Conservation (phyloP, 805 yeast genomes). For the Zygotorulaspora florentina region DNA sequence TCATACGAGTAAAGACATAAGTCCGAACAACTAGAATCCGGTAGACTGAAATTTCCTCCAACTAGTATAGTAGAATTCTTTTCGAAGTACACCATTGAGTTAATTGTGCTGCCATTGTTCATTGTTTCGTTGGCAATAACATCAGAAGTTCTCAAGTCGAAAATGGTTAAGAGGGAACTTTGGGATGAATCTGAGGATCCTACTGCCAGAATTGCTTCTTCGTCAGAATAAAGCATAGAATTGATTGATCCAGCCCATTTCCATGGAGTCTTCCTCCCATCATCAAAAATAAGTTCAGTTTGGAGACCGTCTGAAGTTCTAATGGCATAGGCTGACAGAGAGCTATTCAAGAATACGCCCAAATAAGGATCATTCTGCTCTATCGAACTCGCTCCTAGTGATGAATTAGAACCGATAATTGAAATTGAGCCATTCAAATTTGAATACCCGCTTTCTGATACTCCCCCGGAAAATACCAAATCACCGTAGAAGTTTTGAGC, state of each 20-base stretch:
- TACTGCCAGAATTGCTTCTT: conserved; percentile 23
- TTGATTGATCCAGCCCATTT: conserved; percentile 22
- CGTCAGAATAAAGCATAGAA: conserved; percentile 25
- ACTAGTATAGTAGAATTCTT: conserved; percentile 44
- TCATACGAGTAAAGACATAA: conserved; percentile 63
- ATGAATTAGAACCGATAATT: conserved; percentile 17
- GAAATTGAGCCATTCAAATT: conserved; percentile 20
- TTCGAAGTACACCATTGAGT: conserved; percentile 41
- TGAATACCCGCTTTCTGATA: conserved; percentile 15
- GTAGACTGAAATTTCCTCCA: conserved; percentile 70
- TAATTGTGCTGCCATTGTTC: conserved; percentile 38
- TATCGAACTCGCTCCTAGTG: neutral
- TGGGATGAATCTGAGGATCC: conserved; percentile 15
- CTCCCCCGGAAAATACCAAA: conserved; percentile 34
- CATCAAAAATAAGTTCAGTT: conserved; percentile 8
- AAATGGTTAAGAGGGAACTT: conserved; percentile 18
- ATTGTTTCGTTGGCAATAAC: conserved; percentile 37
- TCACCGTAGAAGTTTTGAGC: conserved; percentile 32
- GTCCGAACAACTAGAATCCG: conserved; percentile 52
- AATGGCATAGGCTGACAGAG: conserved; percentile 59
- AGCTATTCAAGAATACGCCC: conserved; percentile 44
- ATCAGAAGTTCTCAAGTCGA: conserved; percentile 45
- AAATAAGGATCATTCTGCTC: conserved; percentile 20
- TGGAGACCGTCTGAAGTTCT: conserved; percentile 37
- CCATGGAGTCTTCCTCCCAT: conserved; percentile 7